phyloP scores from a whole-genome alignment of 192 early-diverging fungal species.

The Coemansia sp. region DNA sequence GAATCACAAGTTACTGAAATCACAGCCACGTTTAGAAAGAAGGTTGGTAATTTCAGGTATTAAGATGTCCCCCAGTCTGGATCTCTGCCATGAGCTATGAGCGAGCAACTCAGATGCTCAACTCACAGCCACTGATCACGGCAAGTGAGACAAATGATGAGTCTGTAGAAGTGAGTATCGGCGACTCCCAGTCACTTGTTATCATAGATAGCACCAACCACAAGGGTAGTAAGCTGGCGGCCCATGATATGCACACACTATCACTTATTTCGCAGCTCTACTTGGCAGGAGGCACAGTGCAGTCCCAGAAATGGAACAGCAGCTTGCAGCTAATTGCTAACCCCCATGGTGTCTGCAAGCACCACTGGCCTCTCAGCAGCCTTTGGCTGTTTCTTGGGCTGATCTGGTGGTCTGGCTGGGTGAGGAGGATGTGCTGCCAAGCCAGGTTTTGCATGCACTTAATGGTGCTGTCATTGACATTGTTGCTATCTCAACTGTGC shows the following conservation, averaged over 20 bases:
- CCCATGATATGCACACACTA: slow-evolving; percentile 69
- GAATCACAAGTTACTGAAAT: no score
- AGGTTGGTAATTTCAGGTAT: no score
- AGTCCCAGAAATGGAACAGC: slow-evolving; percentile 11
- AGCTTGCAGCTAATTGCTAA: slow-evolving; percentile 7
- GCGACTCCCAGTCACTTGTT: not conserved
- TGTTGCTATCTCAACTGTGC: slow-evolving; percentile 53
- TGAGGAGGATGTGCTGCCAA: slow-evolving; percentile 74
- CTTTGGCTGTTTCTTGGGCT: slow-evolving; percentile 67
- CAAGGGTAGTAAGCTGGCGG: slow-evolving; percentile 58
- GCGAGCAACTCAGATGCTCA: slow-evolving; percentile 17
- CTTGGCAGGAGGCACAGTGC: slow-evolving; percentile 5
- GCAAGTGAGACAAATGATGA: not conserved
- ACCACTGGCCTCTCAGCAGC: slow-evolving; percentile 60
- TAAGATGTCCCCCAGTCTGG: slow-evolving; percentile 16
- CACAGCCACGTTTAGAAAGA: no score
- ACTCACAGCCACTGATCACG: slow-evolving; percentile 1
- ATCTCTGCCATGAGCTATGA: slow-evolving; percentile 41
- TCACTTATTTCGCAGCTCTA: slow-evolving; percentile 75
- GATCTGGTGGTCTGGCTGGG: slow-evolving; percentile 69
- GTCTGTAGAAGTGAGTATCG: not conserved
- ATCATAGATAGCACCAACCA: slow-evolving; percentile 14
- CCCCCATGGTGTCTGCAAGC: slow-evolving; percentile 60
- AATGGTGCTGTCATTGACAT: slow-evolving; percentile 87
- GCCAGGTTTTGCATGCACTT: slow-evolving; percentile 78